Evolutionary conservation across 257 asterid genomes (phyloP), one percentile per base, ranked within the genome.

Genomic region (Salvia hispanica): DNA sequence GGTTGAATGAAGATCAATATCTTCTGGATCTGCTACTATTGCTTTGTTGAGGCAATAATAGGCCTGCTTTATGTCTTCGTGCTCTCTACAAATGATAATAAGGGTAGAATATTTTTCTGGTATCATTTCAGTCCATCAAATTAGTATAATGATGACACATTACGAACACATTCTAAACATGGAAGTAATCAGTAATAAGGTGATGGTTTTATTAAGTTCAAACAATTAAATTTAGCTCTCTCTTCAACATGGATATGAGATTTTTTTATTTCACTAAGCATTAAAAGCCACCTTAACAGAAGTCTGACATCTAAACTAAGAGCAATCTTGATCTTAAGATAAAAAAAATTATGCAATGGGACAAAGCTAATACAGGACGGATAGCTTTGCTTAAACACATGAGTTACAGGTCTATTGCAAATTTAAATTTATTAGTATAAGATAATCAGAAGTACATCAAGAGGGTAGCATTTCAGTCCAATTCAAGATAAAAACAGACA

Each of bases 21-120:
- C 96, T 76, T 82, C 79, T 4, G 97, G 95, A 73, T 87, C 93
- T 67, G 94, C 97, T 74, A 78, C 64, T 74, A 90, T 82, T 58
- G 97, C 97, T 82, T 84, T 90, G 65, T 71, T 77, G 61, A 90
- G 90, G 72, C 92, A 84, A 72, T 88, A 90, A 18, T 78, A 80
- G 66, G 94, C 92, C 76, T 85, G 93, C 72, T 81, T 78, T 53
- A 67, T 84, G 81, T 90, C 75, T 67, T 89, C 91, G 64, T 65
- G 78, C 75, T 90, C 91, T 67, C 93, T 86, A 77, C 67, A 78
- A 25, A 48, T 14, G 18, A 70, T 36, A 59, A 42, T 50, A 65
- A 11, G 11, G 14, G 21, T 16, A 21, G n/a, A 48, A n/a, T 48
- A 48, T 13, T 48, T n/a, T 48, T 14, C 25, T 8, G 21, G 3